phyloP scores from a whole-genome alignment of 2,329 filamentous ascomycete species.

The Exserohilum rostratum region DNA sequence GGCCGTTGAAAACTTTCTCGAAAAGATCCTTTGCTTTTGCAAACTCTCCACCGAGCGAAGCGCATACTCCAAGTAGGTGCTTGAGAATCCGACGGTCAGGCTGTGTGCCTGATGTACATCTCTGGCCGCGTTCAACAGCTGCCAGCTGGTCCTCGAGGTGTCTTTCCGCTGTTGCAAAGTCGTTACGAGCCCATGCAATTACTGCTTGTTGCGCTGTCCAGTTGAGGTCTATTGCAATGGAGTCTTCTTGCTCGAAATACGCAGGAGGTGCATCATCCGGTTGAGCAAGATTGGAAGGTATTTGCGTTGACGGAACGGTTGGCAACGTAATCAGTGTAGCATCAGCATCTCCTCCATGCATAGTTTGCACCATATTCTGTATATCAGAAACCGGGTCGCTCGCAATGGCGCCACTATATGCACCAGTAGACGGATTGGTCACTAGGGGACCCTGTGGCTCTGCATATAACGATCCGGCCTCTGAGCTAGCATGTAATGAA shows the following conservation, averaged over 20 bases:
- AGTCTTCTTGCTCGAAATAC: slow-evolving; percentile 13
- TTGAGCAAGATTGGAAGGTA: not conserved
- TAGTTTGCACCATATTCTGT: not conserved
- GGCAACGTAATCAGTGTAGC: not conserved
- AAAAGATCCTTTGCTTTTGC: slow-evolving; percentile 37
- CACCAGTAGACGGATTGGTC: not conserved
- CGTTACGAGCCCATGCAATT: slow-evolving; percentile 26
- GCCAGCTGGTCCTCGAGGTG: slow-evolving; percentile 33
- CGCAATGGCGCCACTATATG: not conserved
- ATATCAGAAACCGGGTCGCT: not conserved
- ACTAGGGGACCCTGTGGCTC: not conserved
- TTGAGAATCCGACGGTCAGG: slow-evolving; percentile 35
- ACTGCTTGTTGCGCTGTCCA: slow-evolving; percentile 30
- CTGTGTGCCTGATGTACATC: slow-evolving; percentile 24
- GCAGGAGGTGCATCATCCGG: slow-evolving; percentile 3
- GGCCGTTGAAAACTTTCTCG: slow-evolving; percentile 32
- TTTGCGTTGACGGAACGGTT: not conserved
- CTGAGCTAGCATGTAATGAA: not conserved
- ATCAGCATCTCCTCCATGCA: not conserved
- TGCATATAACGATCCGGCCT: not conserved
- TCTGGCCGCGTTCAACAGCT: slow-evolving; percentile 34
- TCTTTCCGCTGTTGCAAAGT: slow-evolving; percentile 26
- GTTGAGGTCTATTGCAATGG: slow-evolving; percentile 18
- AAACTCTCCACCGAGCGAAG: slow-evolving; percentile 37
- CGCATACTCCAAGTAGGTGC: slow-evolving; percentile 37